Conservation (phyloP, 768 basidiomycete species). For the Boletus reticuloceps region DNA sequence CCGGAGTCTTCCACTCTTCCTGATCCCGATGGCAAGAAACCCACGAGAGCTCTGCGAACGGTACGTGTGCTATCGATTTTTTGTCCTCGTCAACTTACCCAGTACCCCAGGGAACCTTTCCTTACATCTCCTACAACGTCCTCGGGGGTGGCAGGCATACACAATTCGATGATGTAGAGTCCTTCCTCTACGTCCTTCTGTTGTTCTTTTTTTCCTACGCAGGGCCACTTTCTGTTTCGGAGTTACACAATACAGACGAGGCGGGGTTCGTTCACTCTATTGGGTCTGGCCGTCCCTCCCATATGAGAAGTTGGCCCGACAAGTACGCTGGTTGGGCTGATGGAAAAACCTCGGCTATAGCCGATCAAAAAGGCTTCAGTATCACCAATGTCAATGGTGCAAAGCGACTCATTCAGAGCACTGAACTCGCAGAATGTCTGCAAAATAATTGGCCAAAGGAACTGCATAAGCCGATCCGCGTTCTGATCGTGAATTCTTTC, state of each 20-base stretch:
- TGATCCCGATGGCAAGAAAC: too few relatives aligned
- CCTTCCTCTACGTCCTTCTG: neutral
- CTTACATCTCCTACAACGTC: neutral
- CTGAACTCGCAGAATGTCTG: too few relatives aligned
- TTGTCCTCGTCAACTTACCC: too few relatives aligned
- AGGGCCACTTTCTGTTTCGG: neutral
- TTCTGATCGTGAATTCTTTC: too few relatives aligned
- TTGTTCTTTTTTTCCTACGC: slow-evolving; percentile 2
- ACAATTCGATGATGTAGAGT: neutral
- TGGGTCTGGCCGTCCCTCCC: neutral
- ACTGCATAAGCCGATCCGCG: too few relatives aligned
- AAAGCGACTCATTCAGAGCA: too few relatives aligned
- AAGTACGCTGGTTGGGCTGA: neutral
- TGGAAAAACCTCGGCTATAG: neutral
- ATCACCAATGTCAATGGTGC: too few relatives aligned
- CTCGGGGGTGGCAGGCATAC: neutral
- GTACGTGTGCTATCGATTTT: too few relatives aligned
- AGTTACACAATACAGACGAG: neutral
- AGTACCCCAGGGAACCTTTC: neutral
- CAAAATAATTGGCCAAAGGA: too few relatives aligned
- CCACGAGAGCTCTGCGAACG: too few relatives aligned
- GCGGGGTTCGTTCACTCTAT: neutral
- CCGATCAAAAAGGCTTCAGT: too few relatives aligned
- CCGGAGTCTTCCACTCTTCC: neutral
- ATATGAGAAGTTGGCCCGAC: neutral